Conservation (phyloP, 2,329 filamentous ascomycete genomes). For the Exserohilum rostratum region DNA sequence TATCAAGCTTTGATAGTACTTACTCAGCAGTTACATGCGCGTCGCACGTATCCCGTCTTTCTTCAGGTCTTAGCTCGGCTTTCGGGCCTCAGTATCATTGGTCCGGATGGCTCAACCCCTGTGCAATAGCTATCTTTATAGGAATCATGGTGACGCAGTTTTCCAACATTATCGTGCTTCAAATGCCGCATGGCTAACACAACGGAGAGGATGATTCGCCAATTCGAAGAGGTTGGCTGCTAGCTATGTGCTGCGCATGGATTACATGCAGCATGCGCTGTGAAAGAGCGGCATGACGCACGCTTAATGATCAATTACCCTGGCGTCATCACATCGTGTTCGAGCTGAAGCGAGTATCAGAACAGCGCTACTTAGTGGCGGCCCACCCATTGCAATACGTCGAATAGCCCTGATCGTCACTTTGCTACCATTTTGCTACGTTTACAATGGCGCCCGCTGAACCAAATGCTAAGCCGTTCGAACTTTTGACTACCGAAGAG, state of each 20-base stretch:
- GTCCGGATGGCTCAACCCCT: neutral
- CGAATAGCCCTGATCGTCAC: neutral
- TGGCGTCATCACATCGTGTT: constrained; percentile 15
- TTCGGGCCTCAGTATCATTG: neutral
- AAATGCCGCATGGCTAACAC: neutral
- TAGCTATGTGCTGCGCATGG: constrained; percentile 5
- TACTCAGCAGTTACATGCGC: constrained; percentile 4
- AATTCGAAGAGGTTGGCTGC: neutral
- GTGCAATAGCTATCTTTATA: neutral
- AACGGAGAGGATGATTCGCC: constrained; percentile 10
- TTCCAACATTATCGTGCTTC: constrained; percentile 1
- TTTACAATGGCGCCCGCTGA: constrained; percentile 41
- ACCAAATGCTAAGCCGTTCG: constrained; percentile 37
- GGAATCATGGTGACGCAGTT: constrained; percentile 25
- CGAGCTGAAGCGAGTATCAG: constrained; percentile 1
- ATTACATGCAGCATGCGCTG: constrained; percentile 1
- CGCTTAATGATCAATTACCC: constrained; percentile 12
- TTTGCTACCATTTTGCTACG: neutral
- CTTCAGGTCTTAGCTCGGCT: neutral
- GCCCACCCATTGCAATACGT: neutral
- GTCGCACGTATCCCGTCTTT: neutral
- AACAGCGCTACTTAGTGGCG: neutral
- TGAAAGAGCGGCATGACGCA: neutral
- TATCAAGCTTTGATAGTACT: neutral
- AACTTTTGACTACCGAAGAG: constrained; percentile 30